phyloP scores from a whole-genome alignment of 495 filamentous ascomycete genomes.

The Trichocladium uniseriatum region DNA sequence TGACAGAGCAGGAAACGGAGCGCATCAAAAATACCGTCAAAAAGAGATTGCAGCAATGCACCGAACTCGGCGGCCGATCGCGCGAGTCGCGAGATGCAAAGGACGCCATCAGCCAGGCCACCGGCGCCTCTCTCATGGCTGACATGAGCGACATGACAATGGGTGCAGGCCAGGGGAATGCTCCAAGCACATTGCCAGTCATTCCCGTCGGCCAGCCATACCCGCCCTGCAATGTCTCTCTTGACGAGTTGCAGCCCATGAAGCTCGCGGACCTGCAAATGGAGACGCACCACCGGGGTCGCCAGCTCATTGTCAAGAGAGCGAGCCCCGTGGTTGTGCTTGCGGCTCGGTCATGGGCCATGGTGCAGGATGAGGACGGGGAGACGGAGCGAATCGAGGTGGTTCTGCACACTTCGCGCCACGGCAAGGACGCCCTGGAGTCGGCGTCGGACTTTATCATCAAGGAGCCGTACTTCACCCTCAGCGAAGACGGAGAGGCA shows the following conservation, averaged over 20 bases:
- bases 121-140: neutral
- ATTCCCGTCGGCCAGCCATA: neutral
- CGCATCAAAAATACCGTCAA: neutral
- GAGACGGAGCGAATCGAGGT: slow-evolving; percentile 1
- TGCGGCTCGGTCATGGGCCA: neutral
- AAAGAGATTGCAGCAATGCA: neutral
- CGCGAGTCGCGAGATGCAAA: neutral
- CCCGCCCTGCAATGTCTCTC: neutral
- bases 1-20: slow-evolving; percentile 1
- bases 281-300: neutral
- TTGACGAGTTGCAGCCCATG: neutral
- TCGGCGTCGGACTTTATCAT: neutral
- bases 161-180: too few species aligned
- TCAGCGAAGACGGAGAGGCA: neutral
- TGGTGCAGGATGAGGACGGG: slow-evolving; percentile 3
- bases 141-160: too few species aligned
- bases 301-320: neutral
- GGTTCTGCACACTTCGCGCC: neutral
- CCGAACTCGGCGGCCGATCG: neutral
- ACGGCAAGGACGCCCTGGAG: neutral
- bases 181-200: neutral
- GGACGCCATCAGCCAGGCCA: slow-evolving; percentile 1
- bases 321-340: neutral
- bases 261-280: neutral
- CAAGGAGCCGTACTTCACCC: slow-evolving; percentile 6